A percentile compares a stretch with the other conserved stretches of the same genome.
Evolutionary conservation across 2,329 filamentous ascomycete species (phyloP).

Genomic region (Monilinia fructicola): DNA sequence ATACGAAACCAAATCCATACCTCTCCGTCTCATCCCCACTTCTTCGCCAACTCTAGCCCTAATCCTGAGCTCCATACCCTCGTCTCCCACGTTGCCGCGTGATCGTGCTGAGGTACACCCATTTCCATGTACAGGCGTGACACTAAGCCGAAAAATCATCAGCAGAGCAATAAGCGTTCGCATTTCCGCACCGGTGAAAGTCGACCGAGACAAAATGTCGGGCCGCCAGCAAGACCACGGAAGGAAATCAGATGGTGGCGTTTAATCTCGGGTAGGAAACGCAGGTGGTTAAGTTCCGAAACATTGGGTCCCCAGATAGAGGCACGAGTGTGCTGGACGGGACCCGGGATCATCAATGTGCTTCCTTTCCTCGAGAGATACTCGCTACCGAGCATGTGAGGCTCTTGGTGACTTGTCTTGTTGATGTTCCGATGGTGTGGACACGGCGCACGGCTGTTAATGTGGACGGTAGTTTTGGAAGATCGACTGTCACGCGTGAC

Average conservation of each 20-base stretch:
- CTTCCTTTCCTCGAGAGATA: conserved; percentile 43
- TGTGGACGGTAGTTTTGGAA: conserved; percentile 44
- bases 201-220: conserved; percentile 42
- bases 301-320: conserved; percentile 41
- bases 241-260: conserved; percentile 38
- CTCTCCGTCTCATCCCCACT: conserved; percentile 11
- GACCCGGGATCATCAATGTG: conserved; percentile 42
- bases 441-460: conserved; percentile 46
- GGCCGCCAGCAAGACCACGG: conserved; percentile 42
- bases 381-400: conserved; percentile 38
- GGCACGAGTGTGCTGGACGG: conserved; percentile 38
- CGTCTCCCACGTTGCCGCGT: conserved; percentile 12
- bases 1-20: conserved; percentile 14
- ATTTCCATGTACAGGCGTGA: conserved; percentile 14
- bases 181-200: conserved; percentile 42
- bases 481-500: conserved; percentile 29
- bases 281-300: conserved; percentile 40
- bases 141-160: conserved; percentile 40
- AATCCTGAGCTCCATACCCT: conserved; percentile 22
- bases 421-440: conserved; percentile 42
- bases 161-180: conserved; percentile 40
- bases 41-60: conserved; percentile 15
- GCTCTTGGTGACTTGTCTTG: conserved; percentile 43
- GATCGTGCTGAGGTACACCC: conserved; percentile 7
- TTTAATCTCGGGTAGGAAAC: conserved; percentile 37